Base-by-base conservation (phyloP, 495 filamentous ascomycete genomes). In the Tuber calosporum region DNA sequence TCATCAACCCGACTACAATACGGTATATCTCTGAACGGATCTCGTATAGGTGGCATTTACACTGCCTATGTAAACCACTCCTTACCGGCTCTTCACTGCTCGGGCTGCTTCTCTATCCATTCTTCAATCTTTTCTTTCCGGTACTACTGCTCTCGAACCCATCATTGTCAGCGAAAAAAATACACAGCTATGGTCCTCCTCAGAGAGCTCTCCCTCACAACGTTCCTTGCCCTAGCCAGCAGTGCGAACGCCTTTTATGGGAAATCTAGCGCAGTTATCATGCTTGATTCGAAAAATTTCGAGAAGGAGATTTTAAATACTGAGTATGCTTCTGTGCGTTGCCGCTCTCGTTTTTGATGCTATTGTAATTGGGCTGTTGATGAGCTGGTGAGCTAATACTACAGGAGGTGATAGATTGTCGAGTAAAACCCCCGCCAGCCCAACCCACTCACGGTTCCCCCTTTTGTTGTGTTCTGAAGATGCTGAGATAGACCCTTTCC, bases 181-280 rank as follows among this genome's bases (percentile, higher is more conserved):
- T 20, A 37, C 26, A 72, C 13, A 67, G 42, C 67, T 22, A 82
- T 82, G 80, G 77, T 78, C 76, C 72, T 75, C 45, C 69, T 82
- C 45, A 69, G 69, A 62, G 75, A 82, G 38, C 74, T 82, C 40
- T 62, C 70, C 11, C 67, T 82, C 5, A 82, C 85, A 81, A 77
- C 85, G 48, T 82, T 90, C 66, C 84, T 89, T 45, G 86, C 90
- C 69, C 83, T 90, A 67, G 83, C 89, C 39, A 88, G 85, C 42
- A 86, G 89, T 71, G 92, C 90, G 38, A 87, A 87, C 72, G 89
- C 88, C 19, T 78, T 99, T 66, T 99, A 99, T 83, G 85, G 88
- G 58, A 96, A 95, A 84, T 91, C 87, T 81, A 96, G 93, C 3
- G 90, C 92, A 20, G 96, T 99, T 66, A 81, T 97, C 36, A 93